These are phyloP conservation scores for Blastocladiella emersonii DNA, from an alignment of 371 early-diverging fungal species.

Conservation along the genomic window DNA sequence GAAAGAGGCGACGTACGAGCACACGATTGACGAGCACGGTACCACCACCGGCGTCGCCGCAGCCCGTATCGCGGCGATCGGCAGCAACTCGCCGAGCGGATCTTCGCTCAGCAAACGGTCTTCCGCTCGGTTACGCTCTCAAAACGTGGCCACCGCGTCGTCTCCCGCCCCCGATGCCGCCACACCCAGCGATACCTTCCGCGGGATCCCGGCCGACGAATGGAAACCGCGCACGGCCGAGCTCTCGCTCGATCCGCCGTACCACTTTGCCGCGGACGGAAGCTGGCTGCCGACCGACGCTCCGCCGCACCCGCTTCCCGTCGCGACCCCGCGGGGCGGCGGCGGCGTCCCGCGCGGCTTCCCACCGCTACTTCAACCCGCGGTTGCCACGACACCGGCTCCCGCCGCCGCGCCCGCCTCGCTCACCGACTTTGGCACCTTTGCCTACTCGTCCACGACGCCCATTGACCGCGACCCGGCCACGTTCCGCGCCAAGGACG, in stretches of 20 bases:
- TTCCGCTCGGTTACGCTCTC: not conserved
- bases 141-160: no score
- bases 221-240: no score
- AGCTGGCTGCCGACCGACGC: not conserved
- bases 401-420: not conserved
- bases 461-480: not conserved
- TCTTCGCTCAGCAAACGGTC: not conserved
- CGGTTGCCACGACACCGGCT: no score
- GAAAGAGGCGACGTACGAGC: not conserved
- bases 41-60: not conserved
- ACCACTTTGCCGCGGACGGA: not conserved
- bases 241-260: not conserved
- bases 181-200: no score
- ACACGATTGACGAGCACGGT: no score
- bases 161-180: no score
- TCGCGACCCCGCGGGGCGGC: no score
- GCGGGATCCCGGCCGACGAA: no score
- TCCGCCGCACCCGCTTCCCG: not conserved
- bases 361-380: not conserved
- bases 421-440: not conserved
- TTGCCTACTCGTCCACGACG: not conserved
- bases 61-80: not conserved
- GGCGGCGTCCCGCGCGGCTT: not conserved
- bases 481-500: not conserved
- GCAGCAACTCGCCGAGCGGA: not conserved